phyloP scores from a whole-genome alignment of 176 grass and related monocot species.

The Zoysia pacifica region DNA sequence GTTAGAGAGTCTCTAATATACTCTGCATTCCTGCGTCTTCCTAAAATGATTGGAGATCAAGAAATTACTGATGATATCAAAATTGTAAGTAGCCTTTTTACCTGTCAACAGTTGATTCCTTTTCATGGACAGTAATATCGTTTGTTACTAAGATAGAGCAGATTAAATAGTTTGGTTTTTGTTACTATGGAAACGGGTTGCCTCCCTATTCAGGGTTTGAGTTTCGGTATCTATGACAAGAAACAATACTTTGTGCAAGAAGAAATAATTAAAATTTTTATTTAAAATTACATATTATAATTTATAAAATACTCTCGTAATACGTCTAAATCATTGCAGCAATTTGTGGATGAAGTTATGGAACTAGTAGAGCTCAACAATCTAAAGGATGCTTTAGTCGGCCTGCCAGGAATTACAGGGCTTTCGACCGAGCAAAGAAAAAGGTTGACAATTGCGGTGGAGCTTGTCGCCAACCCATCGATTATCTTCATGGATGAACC shows the following conservation, averaged over 20 bases:
- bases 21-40: conserved; percentile 86
- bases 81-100: conserved; percentile 57
- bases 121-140: conserved; percentile 20
- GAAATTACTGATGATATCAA: conserved; percentile 79
- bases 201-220: conserved; percentile 10
- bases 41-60: conserved; percentile 67
- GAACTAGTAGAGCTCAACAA: conserved; percentile 86
- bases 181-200: neutral
- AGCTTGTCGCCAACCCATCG: conserved; percentile 94
- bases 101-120: neutral
- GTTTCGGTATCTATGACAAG: neutral
- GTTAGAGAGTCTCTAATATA: conserved; percentile 92
- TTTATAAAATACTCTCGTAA: conserved; percentile 13
- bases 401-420: conserved; percentile 88
- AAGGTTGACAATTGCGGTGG: conserved; percentile 94
- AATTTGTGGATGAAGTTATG: conserved; percentile 99
- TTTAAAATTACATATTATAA: neutral
- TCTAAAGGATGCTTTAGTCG: conserved; percentile 86
- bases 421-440: conserved; percentile 96
- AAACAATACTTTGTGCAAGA: neutral
- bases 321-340: conserved; percentile 50
- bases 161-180: conserved; percentile 12
- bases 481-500: conserved; percentile 99
- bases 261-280: no score
- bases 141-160: conserved; percentile 9